Percentiles rank a stretch among this genome's conserved stretches.
These are phyloP conservation scores for Fistulifera pelliculosa DNA, from an alignment of 108 stramenopile species.

Conservation along the genomic window DNA sequence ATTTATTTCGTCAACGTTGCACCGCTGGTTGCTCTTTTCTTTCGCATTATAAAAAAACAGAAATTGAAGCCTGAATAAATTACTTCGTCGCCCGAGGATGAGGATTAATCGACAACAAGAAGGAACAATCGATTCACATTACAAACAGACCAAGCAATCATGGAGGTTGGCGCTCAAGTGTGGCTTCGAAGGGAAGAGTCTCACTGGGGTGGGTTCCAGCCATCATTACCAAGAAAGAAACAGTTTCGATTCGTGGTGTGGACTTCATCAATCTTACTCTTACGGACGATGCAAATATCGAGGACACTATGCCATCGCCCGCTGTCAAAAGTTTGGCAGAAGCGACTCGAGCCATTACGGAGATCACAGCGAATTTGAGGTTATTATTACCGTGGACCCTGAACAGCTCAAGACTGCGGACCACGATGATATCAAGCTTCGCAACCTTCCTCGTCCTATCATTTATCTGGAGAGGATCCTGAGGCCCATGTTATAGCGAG, in stretches of 20 bases:
- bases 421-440: slow-evolving; percentile 68
- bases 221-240: slow-evolving; percentile 55
- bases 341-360: slow-evolving; percentile 33
- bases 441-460: slow-evolving; percentile 48
- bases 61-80: too few species aligned
- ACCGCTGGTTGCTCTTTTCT: too few species aligned
- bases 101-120: too few species aligned
- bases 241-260: slow-evolving; percentile 39
- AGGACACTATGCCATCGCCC: slow-evolving; percentile 15
- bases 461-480: slow-evolving; percentile 39
- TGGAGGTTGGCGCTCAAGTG: slow-evolving; percentile 79
- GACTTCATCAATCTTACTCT: slow-evolving; percentile 52
- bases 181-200: slow-evolving; percentile 74
- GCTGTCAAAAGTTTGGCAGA: slow-evolving; percentile 9
- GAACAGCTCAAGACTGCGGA: slow-evolving; percentile 62
- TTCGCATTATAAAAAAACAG: too few species aligned
- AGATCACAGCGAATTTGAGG: slow-evolving; percentile 44
- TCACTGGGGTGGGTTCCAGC: slow-evolving; percentile 88
- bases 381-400: slow-evolving; percentile 46
- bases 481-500: slow-evolving; percentile 40
- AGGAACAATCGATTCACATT: too few species aligned
- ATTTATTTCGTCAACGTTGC: too few species aligned
- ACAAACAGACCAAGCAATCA: slow-evolving; percentile 11
- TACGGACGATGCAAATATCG: slow-evolving; percentile 33
- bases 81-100: too few species aligned